Evolutionary conservation across 1,284 basidiomycete genomes (phyloP), one percentile per base, ranked within the genome.

Genomic region (Marasmius fiardii): DNA sequence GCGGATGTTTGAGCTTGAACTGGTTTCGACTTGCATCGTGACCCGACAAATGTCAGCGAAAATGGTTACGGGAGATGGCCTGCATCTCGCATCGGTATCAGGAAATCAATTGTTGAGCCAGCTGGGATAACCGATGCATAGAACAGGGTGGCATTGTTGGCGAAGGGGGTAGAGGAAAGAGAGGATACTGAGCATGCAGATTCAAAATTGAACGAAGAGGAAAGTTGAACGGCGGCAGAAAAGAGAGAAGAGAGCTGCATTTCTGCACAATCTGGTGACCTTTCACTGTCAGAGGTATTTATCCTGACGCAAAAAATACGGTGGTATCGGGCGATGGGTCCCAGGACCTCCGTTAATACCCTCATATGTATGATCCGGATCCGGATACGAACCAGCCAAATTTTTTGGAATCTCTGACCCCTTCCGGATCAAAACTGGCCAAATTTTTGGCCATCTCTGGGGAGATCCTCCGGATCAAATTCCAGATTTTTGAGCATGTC

Each of bases 1-100:
- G 28, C 21, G 21, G 28, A 55, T 54, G 12, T 48, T 43, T n/a
- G 58, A 59, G 4, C 33, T 16, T n/a, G 21, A 12, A 23, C 55
- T 54, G 2, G 58, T 59, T 6, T 44, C 49, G 16, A 59, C 52
- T 35, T 44, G 35, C 54, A 59, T 21, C 16, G 52, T 39, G 23
- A 59, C 47, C 14, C 58, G 47, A 39, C 58, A 59, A 10, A 57
- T 54, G 34, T 56, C 55, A 8, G 31, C 52, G 4, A 52, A 43
- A 24, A 57, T 48, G 16, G 51, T 18, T n/a, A 54, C 45, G 26
- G 52, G 23, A 3, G 52, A n/a, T 14, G 18, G 39, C 3, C 26
- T 37, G 23, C 56, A 57, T 4, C 52, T 20, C 12, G 52, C 33
- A 51, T 57, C 56, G 12, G 43, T 50, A 45, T 57, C 52, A 8